Evolutionary conservation across 1,284 basidiomycete species (phyloP).

Genomic region (Naganishia sp.): DNA sequence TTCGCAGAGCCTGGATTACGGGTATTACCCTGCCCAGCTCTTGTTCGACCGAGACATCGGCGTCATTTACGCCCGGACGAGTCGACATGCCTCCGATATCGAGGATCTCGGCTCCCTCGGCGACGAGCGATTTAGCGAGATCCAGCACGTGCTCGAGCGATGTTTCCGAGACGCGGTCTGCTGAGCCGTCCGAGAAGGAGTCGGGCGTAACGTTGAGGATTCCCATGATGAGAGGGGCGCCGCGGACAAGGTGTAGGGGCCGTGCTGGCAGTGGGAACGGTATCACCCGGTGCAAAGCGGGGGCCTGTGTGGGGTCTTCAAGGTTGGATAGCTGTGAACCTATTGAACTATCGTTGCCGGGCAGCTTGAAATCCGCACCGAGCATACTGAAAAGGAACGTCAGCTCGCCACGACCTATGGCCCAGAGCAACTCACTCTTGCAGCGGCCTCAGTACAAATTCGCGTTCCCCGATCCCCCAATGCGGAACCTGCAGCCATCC

Average conservation of each 20-base stretch:
- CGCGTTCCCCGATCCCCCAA: conserved; percentile 74
- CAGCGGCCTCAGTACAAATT: conserved; percentile 88
- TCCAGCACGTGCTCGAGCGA: conserved; percentile 20
- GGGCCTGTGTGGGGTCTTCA: conserved; percentile 69
- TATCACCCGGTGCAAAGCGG: conserved; percentile 46
- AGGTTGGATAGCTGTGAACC: conserved; percentile 56
- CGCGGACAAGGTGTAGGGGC: conserved; percentile 54
- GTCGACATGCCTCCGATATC: conserved; percentile 96
- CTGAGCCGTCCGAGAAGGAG: conserved; percentile 85
- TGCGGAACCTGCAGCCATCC: conserved; percentile 82
- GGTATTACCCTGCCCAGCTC: conserved; percentile 76
- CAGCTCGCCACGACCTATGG: background rate
- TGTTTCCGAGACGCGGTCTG: conserved; percentile 9
- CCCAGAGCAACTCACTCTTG: conserved; percentile 57
- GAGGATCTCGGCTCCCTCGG: conserved; percentile 70
- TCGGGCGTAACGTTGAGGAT: conserved; percentile 95
- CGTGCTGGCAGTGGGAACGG: conserved; percentile 57
- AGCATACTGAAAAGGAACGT: conserved; percentile 44
- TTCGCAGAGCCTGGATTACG: conserved; percentile 60
- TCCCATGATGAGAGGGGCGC: conserved; percentile 77
- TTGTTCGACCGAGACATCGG: conserved; percentile 68
- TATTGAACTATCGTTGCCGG: conserved; percentile 59
- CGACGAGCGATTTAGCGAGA: conserved; percentile 50
- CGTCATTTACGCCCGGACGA: conserved; percentile 65
- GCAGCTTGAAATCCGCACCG: conserved; percentile 65